Conservation (phyloP, 371 early-diverging fungal species). For the Mortierella sp. region DNA sequence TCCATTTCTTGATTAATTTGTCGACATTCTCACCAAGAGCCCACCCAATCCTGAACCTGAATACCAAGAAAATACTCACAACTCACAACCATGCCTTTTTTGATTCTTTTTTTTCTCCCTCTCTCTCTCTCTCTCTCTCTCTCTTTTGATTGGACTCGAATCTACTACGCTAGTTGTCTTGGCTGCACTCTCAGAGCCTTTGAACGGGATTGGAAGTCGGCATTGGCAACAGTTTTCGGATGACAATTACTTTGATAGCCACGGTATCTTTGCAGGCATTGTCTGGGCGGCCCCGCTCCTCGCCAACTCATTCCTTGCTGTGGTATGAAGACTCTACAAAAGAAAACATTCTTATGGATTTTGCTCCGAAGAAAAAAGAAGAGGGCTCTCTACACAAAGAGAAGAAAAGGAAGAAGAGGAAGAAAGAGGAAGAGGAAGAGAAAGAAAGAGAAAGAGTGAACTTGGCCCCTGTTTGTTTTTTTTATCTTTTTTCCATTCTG, state of each 20-base stretch:
- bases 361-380: neutral
- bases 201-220: constrained; percentile 39
- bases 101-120: no score
- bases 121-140: no score
- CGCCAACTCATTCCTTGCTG: constrained; percentile 25
- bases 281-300: constrained; percentile 42
- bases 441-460: no score
- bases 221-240: constrained; percentile 47
- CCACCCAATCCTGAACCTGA: no score
- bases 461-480: neutral
- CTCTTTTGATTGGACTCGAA: no score
- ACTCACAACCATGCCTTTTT: no score
- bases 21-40: no score
- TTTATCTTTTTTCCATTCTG: neutral
- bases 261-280: constrained; percentile 38
- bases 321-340: constrained; percentile 12
- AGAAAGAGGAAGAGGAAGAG: no score
- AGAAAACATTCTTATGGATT: neutral
- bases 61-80: no score
- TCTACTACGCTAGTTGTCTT: constrained; percentile 35
- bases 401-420: no score
- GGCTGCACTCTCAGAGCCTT: constrained; percentile 45
- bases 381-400: no score
- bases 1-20: neutral
- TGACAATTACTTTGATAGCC: constrained; percentile 51